phyloP scores from a whole-genome alignment of 257 asterid genomes.

The Jasminum sambac region DNA sequence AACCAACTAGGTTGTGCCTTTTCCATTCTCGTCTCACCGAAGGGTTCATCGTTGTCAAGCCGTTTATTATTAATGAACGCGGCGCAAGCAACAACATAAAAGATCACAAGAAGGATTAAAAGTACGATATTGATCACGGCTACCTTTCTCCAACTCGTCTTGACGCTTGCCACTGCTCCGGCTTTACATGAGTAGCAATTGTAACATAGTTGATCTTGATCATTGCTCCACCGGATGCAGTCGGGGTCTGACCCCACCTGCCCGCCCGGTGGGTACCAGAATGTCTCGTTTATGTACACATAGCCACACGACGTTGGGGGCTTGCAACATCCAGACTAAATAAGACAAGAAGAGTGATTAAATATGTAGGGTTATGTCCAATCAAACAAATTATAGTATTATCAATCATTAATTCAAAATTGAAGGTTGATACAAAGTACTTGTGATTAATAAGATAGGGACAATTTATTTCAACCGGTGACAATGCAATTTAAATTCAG shows the following conservation, averaged over 20 bases:
- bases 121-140: constrained; percentile 68
- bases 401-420: too few relatives aligned
- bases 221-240: constrained; percentile 70
- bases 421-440: neutral
- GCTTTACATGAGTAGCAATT: constrained; percentile 82
- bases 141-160: constrained; percentile 86
- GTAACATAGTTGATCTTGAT: constrained; percentile 61
- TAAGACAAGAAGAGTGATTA: neutral
- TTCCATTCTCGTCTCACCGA: constrained; percentile 86
- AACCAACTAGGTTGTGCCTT: constrained; percentile 81
- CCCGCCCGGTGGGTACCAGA: constrained; percentile 42
- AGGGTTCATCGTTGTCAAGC: constrained; percentile 67
- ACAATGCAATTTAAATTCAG: neutral
- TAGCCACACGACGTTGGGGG: constrained; percentile 80
- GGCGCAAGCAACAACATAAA: constrained; percentile 60
- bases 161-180: constrained; percentile 79
- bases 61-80: constrained; percentile 74
- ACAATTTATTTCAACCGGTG: neutral
- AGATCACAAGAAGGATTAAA: constrained; percentile 57
- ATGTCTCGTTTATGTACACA: constrained; percentile 60
- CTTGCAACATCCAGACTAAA: constrained; percentile 94
- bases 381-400: neutral
- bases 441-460: neutral
- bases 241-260: constrained; percentile 58
- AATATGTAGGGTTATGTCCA: too few relatives aligned